Percentiles rank a stretch among this genome's conserved stretches.
Evolutionary conservation across 2,329 filamentous ascomycete species (phyloP).

Genomic region (Neopestalotiopsis clavispora): DNA sequence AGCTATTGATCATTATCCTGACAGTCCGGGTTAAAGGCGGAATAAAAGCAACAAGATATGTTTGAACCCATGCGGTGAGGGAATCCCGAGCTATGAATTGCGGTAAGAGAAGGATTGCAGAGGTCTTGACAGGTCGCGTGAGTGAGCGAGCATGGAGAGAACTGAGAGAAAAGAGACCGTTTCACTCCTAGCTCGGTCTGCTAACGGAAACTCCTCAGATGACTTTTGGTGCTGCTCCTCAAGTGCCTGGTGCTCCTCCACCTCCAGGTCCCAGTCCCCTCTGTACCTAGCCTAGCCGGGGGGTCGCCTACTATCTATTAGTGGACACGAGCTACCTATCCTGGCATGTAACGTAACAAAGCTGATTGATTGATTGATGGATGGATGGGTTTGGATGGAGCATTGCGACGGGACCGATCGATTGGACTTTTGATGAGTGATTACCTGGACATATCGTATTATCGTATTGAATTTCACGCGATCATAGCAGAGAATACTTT

Average conservation of each 20-base stretch:
- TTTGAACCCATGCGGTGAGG: no score
- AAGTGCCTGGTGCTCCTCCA: neutral
- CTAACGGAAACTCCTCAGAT: neutral
- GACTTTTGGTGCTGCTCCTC: neutral
- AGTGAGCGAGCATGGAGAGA: neutral
- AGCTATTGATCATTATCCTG: no score
- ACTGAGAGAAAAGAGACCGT: neutral
- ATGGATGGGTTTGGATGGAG: no score
- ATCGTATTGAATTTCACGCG: no score
- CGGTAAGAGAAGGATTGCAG: neutral
- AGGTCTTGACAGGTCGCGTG: neutral
- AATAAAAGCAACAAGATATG: no score
- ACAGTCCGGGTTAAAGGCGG: no score
- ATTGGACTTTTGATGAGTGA: no score
- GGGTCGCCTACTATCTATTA: neutral
- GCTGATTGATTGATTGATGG: neutral
- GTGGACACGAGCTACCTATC: neutral
- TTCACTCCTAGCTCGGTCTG: neutral
- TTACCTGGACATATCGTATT: no score
- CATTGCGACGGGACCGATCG: no score
- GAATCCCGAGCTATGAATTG: neutral
- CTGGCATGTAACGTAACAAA: constrained; percentile 11
- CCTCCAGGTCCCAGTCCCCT: neutral
- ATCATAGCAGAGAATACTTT: no score
- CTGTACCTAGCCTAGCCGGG: neutral